Base-by-base conservation (phyloP, 257 asterid species). In the Knoxia roxburghii region DNA sequence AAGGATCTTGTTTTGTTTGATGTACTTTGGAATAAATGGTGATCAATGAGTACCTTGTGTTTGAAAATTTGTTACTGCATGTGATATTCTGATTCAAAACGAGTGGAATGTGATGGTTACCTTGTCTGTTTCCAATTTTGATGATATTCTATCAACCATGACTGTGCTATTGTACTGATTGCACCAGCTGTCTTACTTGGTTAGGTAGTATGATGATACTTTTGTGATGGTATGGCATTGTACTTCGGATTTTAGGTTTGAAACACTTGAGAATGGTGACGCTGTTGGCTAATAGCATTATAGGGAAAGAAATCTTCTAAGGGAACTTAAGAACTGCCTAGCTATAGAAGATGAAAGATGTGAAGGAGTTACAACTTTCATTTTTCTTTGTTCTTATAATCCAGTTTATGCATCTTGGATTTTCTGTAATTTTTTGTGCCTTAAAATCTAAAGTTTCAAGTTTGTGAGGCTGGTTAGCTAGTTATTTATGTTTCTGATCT, bases 1-100 rank as follows among this genome's bases (percentile, higher is more conserved):
- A 76, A 72, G 87, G 55, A 55, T 51, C 58, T 59, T 59, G 52
- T 14, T 75, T 43, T 41, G 23, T 54, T 61, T 39, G 43, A 7
- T 24, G 57, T 27, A 26, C 46, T 7, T 55, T 49, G 48, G 60
- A 14, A 5, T n/a, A 5, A 4, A 15, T 39, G 35, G 33, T 63
- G 35, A 18, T 20, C 13, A 21, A 52, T 7, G 7, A 40, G 30
- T 62, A 40, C 33, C 35, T 63, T 12, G 41, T 33, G 33, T 61
- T 35, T n/a, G n/a, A n/a, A n/a, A n/a, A n/a, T n/a, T n/a, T n/a
- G n/a, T n/a, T n/a, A n/a, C n/a, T n/a, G n/a, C n/a, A n/a, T n/a
- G n/a, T n/a, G n/a, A n/a, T n/a, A n/a, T n/a, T 21, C n/a, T 35
- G 37, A 46, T 23, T 6, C 9, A 35, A 66, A 33, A 21, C 12